These are phyloP conservation scores for Cladosporium oxysporum DNA, from an alignment of 2,329 filamentous ascomycete genomes.

Conservation along the genomic window DNA sequence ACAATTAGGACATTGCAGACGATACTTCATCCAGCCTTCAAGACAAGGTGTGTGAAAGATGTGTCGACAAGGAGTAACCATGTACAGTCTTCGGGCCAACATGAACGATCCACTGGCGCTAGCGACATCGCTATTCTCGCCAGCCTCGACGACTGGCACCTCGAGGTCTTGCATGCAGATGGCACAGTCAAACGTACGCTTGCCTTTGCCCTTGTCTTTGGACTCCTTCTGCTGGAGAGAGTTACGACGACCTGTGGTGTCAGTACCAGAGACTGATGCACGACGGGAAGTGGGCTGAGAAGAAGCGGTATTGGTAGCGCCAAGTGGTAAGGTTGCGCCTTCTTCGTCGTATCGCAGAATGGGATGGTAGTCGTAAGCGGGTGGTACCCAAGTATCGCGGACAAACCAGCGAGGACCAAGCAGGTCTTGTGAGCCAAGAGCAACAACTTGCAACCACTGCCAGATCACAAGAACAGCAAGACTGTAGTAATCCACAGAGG, in stretches of 20 bases:
- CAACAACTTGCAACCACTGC: conserved; percentile 83
- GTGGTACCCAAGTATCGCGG: conserved; percentile 64
- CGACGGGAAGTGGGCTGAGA: conserved; percentile 32
- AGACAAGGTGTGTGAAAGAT: conserved; percentile 91
- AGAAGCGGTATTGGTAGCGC: conserved; percentile 40
- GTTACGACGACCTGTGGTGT: conserved; percentile 12
- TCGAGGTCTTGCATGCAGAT: conserved; percentile 93
- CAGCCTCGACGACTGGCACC: conserved; percentile 72
- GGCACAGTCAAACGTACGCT: conserved; percentile 78
- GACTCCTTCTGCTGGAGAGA: conserved; percentile 35
- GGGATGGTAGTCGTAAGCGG: conserved; percentile 93
- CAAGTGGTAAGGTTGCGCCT: conserved; percentile 74
- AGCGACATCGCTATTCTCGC: conserved; percentile 48
- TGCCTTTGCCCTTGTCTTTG: conserved; percentile 54
- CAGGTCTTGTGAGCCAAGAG: conserved; percentile 79
- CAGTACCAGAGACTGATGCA: conserved; percentile 30
- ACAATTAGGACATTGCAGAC: conserved; percentile 93
- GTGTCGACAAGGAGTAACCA: conserved; percentile 96
- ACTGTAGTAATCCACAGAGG: conserved; percentile 65
- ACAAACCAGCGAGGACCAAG: conserved; percentile 87
- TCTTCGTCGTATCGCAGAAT: conserved; percentile 83
- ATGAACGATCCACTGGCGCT: conserved; percentile 52
- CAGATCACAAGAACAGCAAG: conserved; percentile 69
- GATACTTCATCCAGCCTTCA: conserved; percentile 93
- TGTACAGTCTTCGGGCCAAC: conserved; percentile 80